Evolutionary conservation across 768 basidiomycete genomes (phyloP).

Genomic region (Psilocybe cyanescens): DNA sequence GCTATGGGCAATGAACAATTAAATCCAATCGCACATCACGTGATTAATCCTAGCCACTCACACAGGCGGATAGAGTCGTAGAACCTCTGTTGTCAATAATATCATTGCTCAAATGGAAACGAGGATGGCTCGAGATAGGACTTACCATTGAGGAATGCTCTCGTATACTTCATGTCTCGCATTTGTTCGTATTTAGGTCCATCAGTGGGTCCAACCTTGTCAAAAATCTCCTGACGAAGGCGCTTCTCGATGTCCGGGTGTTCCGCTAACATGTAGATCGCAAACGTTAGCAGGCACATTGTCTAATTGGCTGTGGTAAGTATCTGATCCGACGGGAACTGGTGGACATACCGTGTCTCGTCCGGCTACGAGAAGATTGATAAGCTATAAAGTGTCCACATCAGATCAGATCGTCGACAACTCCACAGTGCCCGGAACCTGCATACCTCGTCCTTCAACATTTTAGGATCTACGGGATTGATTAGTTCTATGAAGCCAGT

Average conservation of each 20-base stretch:
- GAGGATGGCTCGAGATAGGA: not conserved
- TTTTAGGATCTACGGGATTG: conserved; percentile 23
- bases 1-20: conserved; percentile 42
- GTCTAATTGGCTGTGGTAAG: conserved; percentile 29
- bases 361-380: conserved; percentile 59
- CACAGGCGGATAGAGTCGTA: conserved; percentile 42
- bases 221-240: conserved; percentile 44
- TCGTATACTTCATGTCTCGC: conserved; percentile 44
- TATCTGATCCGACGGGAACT: not conserved
- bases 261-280: conserved; percentile 45
- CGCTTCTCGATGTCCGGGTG: conserved; percentile 41
- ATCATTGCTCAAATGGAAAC: not conserved
- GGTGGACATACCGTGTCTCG: conserved; percentile 48
- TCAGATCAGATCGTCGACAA: not conserved
- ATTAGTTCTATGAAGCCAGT: not conserved
- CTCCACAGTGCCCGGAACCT: not conserved
- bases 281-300: conserved; percentile 43
- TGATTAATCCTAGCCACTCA: conserved; percentile 22
- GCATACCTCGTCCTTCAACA: conserved; percentile 43
- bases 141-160: conserved; percentile 36
- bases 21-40: conserved; percentile 34
- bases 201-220: conserved; percentile 36
- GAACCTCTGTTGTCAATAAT: conserved; percentile 34
- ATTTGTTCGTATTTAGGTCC: conserved; percentile 48
- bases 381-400: conserved; percentile 9